Evolutionary conservation across 306 rosid genomes (phyloP), one percentile per base, ranked within the genome.

Genomic region (Prunus davidiana): DNA sequence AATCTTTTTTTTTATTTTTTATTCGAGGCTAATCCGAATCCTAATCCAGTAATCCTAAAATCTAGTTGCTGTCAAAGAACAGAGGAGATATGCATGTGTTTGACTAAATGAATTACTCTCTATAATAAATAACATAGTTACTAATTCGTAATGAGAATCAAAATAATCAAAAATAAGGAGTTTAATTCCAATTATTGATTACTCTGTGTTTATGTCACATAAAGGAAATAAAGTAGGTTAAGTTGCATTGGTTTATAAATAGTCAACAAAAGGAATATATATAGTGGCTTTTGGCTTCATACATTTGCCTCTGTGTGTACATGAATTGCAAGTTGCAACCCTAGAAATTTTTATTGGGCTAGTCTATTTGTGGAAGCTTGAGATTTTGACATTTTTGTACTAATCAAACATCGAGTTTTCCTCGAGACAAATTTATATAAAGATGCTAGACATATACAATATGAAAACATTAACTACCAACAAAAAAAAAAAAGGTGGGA

Each of bases 141-240:
- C 9, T 38, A 38, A 38, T 38, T 2, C 9, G 43, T 6, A 38
- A 38, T 38, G 43, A 2, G 9, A 38, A 6, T 38, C 0, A 7
- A 38, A 38, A n/a, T n/a, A n/a, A n/a, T n/a, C n/a, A n/a, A n/a
- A n/a, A n/a, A 38, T 38, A 38, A 38, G 0, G 2, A 38, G 2
- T 38, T 38, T 2, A 6, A 6, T 38, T 38, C 0, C 9, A 0
- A 38, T 38, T 1, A 7, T 2, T 0, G 0, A 1, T 38, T 38
- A 38, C 2, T 38, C 8, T n/a, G 2, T 34, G 0, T 34, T 34
- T 34, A 34, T 2, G 8, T 34, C 8, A 34, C 41, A 34, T 34
- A 34, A 34, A 34, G 2, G 8, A 34, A 34, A 8, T 6, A 34
- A 34, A 34, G 41, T 5, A 6, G 8, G 41, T 34, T 34, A 34